These are phyloP conservation scores for Acacia confusa DNA, from an alignment of 306 rosid species.

Conservation along the genomic window DNA sequence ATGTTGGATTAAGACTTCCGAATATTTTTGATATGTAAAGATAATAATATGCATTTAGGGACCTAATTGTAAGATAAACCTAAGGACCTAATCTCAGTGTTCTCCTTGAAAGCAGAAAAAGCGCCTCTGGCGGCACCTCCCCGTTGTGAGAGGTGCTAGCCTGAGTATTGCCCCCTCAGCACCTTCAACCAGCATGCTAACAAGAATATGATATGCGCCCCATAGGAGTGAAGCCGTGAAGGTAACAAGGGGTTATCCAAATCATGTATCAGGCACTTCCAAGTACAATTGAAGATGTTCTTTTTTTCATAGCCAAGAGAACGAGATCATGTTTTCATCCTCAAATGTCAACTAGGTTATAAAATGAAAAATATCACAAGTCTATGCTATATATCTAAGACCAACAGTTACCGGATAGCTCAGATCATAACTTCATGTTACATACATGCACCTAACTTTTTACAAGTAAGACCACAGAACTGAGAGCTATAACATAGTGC, in stretches of 20 bases:
- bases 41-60: too few species aligned
- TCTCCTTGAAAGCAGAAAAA: not conserved
- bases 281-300: not conserved
- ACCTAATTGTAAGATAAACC: too few species aligned
- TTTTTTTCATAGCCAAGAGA: not conserved
- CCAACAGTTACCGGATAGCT: slow-evolving; percentile 1
- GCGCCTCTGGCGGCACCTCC: not conserved
- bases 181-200: not conserved
- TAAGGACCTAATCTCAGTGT: not conserved
- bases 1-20: not conserved
- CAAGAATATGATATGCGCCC: not conserved
- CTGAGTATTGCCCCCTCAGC: not conserved
- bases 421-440: not conserved
- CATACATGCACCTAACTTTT: not conserved
- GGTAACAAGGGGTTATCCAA: not conserved
- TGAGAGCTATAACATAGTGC: not conserved
- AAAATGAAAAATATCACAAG: not conserved
- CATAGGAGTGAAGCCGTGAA: not conserved
- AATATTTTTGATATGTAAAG: too few species aligned
- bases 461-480: not conserved
- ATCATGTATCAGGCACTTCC: not conserved
- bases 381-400: not conserved
- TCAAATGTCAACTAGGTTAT: slow-evolving; percentile 5
- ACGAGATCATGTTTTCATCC: not conserved
- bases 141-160: not conserved